Evolutionary conservation across 1,284 basidiomycete genomes (phyloP), one percentile per base, ranked within the genome.

Genomic region (Rhodotorula sp.): DNA sequence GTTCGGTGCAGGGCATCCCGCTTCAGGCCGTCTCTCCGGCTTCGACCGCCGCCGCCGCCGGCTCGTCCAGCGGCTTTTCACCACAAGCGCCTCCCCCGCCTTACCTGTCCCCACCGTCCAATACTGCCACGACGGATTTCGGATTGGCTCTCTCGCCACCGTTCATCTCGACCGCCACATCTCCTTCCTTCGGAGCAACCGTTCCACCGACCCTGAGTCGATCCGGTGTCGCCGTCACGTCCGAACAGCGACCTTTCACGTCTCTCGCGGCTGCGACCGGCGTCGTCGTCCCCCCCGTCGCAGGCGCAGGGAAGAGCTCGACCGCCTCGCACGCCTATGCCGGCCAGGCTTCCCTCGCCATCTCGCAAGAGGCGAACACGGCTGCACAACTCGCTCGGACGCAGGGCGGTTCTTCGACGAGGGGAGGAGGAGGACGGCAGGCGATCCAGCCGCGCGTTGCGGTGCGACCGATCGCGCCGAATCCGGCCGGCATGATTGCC

Each of bases 401-500:
- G 37, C 29, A 51, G 33, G 37, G 17, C 37, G 37, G 37, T 14
- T 1, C 37, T 42, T 42, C 37, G 37, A 42, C 37, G 10, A 42
- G 37, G 37, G 10, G 37, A 14, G 37, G 37, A 14, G 37, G 37
- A 42, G 37, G 37, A 42, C 37, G 37, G 37, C 37, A 42, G 37
- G 37, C 10, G 37, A 42, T 42, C 37, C 37, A 42, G 37, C 37
- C 37, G 37, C 37, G 37, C 37, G 37, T 42, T 12, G 20, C 14
- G 37, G 33, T 33, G 48, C n/a, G 30, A 12, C 44, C 14, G 57
- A 30, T 24, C 17, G 24, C 20, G 18, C 26, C 20, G 20, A 61
- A 51, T 15, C 58, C 70, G 18, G 58, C 72, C 33, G 66, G 68
- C 24, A 49, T 72, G 18, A 75, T 75, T 29, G 68, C 64, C 15